Conservation (phyloP, 2,329 filamentous ascomycete genomes). For the Cercospora zeae-maydis region DNA sequence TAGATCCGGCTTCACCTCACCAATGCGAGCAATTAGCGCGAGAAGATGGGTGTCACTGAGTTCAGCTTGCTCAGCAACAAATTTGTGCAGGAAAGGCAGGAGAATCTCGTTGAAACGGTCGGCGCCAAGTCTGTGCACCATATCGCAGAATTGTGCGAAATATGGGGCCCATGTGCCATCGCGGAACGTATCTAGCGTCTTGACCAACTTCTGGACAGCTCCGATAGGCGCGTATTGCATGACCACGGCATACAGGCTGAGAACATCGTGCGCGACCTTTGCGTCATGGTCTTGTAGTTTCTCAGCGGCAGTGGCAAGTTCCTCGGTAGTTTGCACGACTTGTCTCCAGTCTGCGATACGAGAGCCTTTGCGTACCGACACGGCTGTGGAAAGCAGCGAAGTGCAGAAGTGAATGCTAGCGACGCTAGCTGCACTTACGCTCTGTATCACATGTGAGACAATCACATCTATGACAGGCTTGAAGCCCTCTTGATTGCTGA, state of each 20-base stretch:
- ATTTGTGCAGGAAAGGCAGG: constrained; percentile 78
- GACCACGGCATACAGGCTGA: constrained; percentile 57
- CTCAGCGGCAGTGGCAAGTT: constrained; percentile 32
- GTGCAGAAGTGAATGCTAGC: constrained; percentile 42
- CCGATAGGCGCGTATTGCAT: constrained; percentile 78
- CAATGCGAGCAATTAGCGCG: constrained; percentile 17
- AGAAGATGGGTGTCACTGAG: constrained; percentile 7
- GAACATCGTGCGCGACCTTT: constrained; percentile 36
- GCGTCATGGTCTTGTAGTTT: constrained; percentile 21
- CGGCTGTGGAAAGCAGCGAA: constrained; percentile 62
- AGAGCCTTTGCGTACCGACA: constrained; percentile 77
- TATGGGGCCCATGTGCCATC: constrained; percentile 63
- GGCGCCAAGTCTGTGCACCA: constrained; percentile 69
- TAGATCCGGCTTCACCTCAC: constrained; percentile 7
- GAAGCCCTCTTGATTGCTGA: constrained; percentile 72
- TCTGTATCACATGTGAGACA: constrained; percentile 46
- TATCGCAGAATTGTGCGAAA: constrained; percentile 83
- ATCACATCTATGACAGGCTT: constrained; percentile 62
- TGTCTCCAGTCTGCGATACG: constrained; percentile 69
- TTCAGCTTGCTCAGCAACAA: constrained; percentile 57
- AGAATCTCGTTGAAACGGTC: constrained; percentile 76
- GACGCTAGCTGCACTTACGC: constrained; percentile 38
- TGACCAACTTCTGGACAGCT: constrained; percentile 66
- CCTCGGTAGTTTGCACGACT: constrained; percentile 50
- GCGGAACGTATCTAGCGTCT: constrained; percentile 61